Evolutionary conservation across 768 basidiomycete genomes (phyloP), one percentile per base, ranked within the genome.

Genomic region (Polyporus arcularius): DNA sequence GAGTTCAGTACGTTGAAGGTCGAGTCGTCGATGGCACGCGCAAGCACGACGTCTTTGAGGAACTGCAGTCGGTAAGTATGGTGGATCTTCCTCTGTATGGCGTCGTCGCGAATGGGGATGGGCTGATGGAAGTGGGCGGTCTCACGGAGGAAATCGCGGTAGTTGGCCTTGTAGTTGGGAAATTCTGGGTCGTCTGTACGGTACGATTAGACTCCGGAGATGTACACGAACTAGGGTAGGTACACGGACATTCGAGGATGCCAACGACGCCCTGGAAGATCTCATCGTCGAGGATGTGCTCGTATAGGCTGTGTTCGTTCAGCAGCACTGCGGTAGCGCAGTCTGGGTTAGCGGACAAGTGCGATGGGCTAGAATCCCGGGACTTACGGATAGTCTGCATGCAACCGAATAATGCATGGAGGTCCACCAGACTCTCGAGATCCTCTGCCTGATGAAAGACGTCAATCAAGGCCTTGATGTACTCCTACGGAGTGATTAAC

Each of bases 1-100:
- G 94, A 95, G 75, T 95, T 98, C 70, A 98, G 85, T 68, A 97
- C 93, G 70, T 94, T 94, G 82, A 98, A 96, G 0, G 96, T 98
- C 2, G 92, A 90, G 73, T 99, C 97, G 68, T 99, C 97, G 51
- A 98, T 84, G 1, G 89, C 88, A 16, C 97, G 89, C 0, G 95
- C 94, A 51, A 99, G 90, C 43, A 99, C 94, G 60, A 99, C 96
- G 72, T 99, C 97, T 73, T 98, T 98, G 69, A 99, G 88, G 75
- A 94, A 98, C 70, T 94, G 94, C 7, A 99, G 83, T 18, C 97
- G 92, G 73, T 98, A 98, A 3, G 95, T 98, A 71, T 97, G 94
- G 74, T 98, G 96, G 30, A 98, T 90, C 76, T 98, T 98, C 58
- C 83, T 83, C 68, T 90, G 88, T 47, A 97, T 88, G 46, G 73